phyloP scores from a whole-genome alignment of 1,284 basidiomycete species.

The Phellopilus nigrolimitatus region DNA sequence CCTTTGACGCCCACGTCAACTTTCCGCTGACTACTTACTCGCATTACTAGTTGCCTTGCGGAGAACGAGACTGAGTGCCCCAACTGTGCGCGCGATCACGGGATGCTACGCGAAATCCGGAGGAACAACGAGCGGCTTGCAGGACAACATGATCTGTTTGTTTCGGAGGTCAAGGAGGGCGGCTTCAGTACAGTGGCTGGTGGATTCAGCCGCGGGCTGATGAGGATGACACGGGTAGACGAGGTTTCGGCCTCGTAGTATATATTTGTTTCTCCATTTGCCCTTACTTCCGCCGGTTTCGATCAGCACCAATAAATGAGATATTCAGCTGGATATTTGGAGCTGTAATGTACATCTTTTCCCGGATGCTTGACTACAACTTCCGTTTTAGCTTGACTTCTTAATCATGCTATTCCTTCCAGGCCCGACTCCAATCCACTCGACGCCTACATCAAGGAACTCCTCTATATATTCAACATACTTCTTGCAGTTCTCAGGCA shows the following conservation, averaged over 20 bases:
- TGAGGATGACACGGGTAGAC: constrained; percentile 29
- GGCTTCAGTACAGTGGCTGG: constrained; percentile 80
- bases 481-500: constrained; percentile 83
- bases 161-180: constrained; percentile 78
- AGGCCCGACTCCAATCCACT: constrained; percentile 91
- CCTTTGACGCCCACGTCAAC: not conserved
- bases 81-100: constrained; percentile 79
- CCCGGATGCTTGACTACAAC: not conserved
- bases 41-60: constrained; percentile 60
- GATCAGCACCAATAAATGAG: too few species aligned
- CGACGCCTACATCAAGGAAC: constrained; percentile 74
- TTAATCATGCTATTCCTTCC: constrained; percentile 75
- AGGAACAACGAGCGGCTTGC: constrained; percentile 78
- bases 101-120: constrained; percentile 85
- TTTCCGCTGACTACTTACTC: constrained; percentile 2
- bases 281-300: not conserved
- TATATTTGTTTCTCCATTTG: not conserved
- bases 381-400: constrained; percentile 13
- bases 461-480: constrained; percentile 90
- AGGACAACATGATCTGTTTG: constrained; percentile 86
- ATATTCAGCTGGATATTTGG: not conserved
- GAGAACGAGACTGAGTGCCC: constrained; percentile 89
- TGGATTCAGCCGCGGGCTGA: constrained; percentile 73
- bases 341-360: constrained; percentile 3
- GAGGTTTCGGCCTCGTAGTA: constrained; percentile 14